These are phyloP conservation scores for Coffea canephora DNA, from an alignment of 257 asterid genomes.

Conservation along the genomic window DNA sequence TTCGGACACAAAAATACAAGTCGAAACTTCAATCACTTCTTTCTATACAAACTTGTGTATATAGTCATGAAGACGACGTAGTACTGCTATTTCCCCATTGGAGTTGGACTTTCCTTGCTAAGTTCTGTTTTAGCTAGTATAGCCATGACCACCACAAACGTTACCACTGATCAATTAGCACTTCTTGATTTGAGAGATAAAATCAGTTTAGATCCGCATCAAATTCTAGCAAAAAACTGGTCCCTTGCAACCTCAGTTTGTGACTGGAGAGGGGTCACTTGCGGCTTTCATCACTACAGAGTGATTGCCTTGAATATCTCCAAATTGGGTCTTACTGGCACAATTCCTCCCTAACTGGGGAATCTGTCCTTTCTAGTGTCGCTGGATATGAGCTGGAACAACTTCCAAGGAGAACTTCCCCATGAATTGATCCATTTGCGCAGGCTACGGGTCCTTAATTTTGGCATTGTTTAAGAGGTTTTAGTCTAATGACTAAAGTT, in stretches of 20 bases:
- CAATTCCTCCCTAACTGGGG: conserved; percentile 21
- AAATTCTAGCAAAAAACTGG: conserved; percentile 6
- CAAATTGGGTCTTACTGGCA: conserved; percentile 15
- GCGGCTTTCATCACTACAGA: conserved; percentile 5
- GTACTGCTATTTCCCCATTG: neutral
- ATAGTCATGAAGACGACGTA: neutral
- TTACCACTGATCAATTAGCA: conserved; percentile 7
- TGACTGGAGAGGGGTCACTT: conserved; percentile 13
- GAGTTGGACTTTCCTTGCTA: neutral
- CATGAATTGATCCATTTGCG: neutral
- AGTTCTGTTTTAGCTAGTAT: neutral
- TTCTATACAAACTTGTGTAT: no score
- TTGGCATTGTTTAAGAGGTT: no score
- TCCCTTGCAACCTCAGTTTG: conserved; percentile 5
- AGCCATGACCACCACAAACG: neutral
- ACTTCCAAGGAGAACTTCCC: conserved; percentile 21
- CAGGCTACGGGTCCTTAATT: conserved; percentile 7
- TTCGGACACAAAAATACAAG: no score
- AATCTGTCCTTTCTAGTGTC: conserved; percentile 24
- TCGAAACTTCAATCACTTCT: no score
- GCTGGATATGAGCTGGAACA: conserved; percentile 21
- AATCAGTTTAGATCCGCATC: neutral
- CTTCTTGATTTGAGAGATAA: conserved; percentile 9
- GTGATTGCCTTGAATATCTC: conserved; percentile 7
- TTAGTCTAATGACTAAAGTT: no score